Conservation (phyloP, 148 eudicot genomes). For the Heliamphora exappendiculata region DNA sequence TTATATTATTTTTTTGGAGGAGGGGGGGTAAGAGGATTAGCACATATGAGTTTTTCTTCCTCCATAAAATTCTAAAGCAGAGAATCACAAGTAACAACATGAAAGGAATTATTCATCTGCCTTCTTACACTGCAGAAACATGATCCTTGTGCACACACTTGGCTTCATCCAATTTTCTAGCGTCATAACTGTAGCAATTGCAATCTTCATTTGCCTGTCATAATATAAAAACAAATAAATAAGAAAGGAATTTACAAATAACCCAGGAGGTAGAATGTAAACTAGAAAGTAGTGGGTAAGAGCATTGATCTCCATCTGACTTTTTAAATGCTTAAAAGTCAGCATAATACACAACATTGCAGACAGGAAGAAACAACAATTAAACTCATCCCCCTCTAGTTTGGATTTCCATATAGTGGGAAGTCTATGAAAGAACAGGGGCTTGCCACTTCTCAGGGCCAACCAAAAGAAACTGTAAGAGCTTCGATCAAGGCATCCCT, state of each 20-base stretch:
- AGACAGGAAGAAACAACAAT: neutral
- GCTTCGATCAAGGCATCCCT: neutral
- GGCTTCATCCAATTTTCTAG: conserved; percentile 74
- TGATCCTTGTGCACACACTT: conserved; percentile 95
- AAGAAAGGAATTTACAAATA: neutral
- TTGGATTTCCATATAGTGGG: neutral
- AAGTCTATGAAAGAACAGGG: neutral
- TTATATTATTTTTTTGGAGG: too few relatives aligned
- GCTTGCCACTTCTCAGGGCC: neutral
- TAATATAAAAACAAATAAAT: conserved; percentile 11
- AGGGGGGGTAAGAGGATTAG: neutral
- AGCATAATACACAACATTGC: neutral
- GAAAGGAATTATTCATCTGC: neutral
- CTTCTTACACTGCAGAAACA: conserved; percentile 91
- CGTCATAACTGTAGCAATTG: conserved; percentile 89
- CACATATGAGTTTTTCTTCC: neutral
- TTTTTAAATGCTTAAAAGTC: neutral
- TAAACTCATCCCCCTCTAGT: neutral
- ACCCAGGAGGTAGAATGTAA: neutral
- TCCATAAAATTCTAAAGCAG: neutral
- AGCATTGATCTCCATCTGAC: neutral
- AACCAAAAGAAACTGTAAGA: neutral
- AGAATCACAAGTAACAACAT: neutral
- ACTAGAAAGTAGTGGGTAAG: neutral
- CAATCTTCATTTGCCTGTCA: conserved; percentile 93